Evolutionary conservation across 2,329 filamentous ascomycete species (phyloP), one percentile per base, ranked within the genome.

Genomic region (Aspergillus quadrilineatus): DNA sequence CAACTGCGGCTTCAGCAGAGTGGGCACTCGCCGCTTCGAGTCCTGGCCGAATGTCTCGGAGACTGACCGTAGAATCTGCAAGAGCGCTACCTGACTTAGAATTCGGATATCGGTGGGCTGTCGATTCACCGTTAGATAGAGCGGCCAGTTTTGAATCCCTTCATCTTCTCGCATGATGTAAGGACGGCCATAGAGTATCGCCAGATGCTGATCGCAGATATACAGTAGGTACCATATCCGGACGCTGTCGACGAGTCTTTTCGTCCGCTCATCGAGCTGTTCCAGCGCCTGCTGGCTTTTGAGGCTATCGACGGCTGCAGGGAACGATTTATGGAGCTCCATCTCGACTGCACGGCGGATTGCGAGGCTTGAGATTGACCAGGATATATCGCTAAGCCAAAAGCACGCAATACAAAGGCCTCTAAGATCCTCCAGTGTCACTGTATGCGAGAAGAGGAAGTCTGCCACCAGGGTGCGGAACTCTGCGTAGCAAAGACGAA

Each of bases 351-450:
- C 58, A 12, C 66, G 47, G 4, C 65, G 61, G 2, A 68, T 64
- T n/a, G 66, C 65, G 59, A 42, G 22, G 22, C 46, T 30, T 36
- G 52, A 57, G 12, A 67, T 29, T 12, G 58, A 50, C 66, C 67
- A 69, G 1, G 67, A 69, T 4, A 80, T 69, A 55, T 80, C 77
- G 50, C 75, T 74, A 0, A 81, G 69, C 79, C 79, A 81, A 59
- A 79, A 80, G 10, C 77, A 74, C 14, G 74, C 79, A 28, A 80
- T 75, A 51, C 78, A 80, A 30, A 81, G 67, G 0, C 76, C 79
- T 32, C 77, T 69, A 29, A 81, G 68, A 53, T 76, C 74, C 50
- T 80, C 77, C 14, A 36, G 8, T 3, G 9, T 44, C 26, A 44
- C 22, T 22, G 30, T 15, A 2, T 30, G 45, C 4, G 45, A 48